phyloP scores from a whole-genome alignment of 345 rosid genomes.

The Geranium rotundifolium region DNA sequence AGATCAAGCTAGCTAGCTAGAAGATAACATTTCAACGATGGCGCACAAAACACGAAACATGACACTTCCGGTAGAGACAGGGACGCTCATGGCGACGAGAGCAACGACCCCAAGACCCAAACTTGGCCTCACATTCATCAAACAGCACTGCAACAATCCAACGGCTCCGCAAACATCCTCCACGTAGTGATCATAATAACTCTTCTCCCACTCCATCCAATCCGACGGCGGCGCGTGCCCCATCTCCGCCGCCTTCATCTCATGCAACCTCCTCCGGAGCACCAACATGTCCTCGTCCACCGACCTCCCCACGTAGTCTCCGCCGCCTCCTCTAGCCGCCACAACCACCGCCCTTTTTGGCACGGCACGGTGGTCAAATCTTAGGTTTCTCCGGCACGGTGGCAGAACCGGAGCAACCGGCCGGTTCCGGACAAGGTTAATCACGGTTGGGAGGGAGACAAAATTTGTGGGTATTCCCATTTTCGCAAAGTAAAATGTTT shows the following conservation, averaged over 20 bases:
- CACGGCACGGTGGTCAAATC: too few species aligned
- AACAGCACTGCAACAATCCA: conserved; percentile 2
- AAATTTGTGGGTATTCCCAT: too few species aligned
- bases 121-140: conserved; percentile 7
- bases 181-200: not conserved
- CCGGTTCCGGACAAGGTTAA: too few species aligned
- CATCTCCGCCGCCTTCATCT: conserved; percentile 1
- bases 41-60: not conserved
- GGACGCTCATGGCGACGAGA: not conserved
- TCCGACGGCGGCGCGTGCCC: conserved; percentile 2
- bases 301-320: not conserved
- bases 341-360: too few species aligned
- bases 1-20: too few species aligned
- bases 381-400: too few species aligned
- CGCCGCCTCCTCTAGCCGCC: not conserved
- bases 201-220: conserved; percentile 13
- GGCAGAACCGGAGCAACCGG: too few species aligned
- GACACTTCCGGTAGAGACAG: conserved; percentile 4
- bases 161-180: conserved; percentile 7
- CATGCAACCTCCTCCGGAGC: conserved; percentile 2
- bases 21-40: too few species aligned
- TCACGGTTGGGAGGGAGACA: too few species aligned
- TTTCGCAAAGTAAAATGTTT: too few species aligned
- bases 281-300: conserved; percentile 8
- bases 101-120: conserved; percentile 5